Conservation (phyloP, 257 asterid species). For the Vinca minor region DNA sequence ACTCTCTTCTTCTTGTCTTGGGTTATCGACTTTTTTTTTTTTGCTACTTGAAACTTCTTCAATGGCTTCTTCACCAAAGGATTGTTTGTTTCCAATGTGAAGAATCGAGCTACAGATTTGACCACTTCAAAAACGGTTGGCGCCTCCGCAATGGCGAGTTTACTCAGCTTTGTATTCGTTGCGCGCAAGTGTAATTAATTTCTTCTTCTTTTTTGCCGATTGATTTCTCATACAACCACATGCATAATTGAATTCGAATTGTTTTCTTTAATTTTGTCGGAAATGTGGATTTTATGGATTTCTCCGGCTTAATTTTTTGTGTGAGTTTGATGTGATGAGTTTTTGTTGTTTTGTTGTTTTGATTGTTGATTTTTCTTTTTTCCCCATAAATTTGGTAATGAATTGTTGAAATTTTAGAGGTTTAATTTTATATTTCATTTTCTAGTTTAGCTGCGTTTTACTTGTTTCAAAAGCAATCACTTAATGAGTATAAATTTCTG, state of each 20-base stretch:
- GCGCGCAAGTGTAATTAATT: slow-evolving; percentile 31
- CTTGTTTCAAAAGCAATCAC: no score
- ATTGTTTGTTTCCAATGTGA: slow-evolving; percentile 27
- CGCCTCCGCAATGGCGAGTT: slow-evolving; percentile 34
- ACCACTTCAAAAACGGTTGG: slow-evolving; percentile 33
- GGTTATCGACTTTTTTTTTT: not conserved
- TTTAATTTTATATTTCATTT: not conserved
- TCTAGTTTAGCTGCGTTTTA: no score
- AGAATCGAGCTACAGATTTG: slow-evolving; percentile 21
- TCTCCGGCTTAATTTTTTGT: not conserved
- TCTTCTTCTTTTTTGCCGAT: not conserved
- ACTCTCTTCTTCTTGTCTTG: no score
- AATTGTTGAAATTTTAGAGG: not conserved
- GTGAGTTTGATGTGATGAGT: slow-evolving; percentile 1
- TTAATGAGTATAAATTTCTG: not conserved
- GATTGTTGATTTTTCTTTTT: no score
- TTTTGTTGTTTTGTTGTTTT: no score
- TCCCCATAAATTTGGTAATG: not conserved
- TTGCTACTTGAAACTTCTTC: not conserved
- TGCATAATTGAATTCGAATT: slow-evolving; percentile 6
- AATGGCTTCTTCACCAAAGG: slow-evolving; percentile 11
- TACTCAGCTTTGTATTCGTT: slow-evolving; percentile 33
- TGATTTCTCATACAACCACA: not conserved
- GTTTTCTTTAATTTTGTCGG: slow-evolving; percentile 2
- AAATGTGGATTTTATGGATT: not conserved